Conservation (phyloP, 495 filamentous ascomycete species). For the Hypomontagnella monticulosa region DNA sequence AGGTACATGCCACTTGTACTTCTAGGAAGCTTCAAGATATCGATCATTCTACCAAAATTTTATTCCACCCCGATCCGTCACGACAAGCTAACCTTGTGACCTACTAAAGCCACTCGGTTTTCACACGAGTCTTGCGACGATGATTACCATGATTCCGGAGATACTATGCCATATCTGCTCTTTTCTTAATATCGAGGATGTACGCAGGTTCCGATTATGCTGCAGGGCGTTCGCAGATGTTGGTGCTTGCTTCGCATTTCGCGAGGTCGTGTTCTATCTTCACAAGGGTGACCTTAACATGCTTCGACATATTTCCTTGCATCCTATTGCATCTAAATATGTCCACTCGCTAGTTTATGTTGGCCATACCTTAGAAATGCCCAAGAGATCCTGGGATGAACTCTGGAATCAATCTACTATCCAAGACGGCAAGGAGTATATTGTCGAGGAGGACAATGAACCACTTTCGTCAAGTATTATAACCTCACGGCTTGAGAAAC, state of each 20-base stretch:
- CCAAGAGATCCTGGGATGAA: constrained; percentile 1
- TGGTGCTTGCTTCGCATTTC: constrained; percentile 22
- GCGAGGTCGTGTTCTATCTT: constrained; percentile 46
- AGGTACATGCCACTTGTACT: too few species aligned
- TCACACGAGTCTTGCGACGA: neutral
- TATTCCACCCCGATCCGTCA: too few species aligned
- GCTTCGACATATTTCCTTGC: constrained; percentile 34
- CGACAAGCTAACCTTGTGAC: neutral
- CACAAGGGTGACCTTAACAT: constrained; percentile 26
- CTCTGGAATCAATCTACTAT: neutral
- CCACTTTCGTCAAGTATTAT: neutral
- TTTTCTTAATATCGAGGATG: constrained; percentile 27
- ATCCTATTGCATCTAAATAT: constrained; percentile 30
- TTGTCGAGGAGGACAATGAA: neutral
- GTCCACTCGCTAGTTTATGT: constrained; percentile 32
- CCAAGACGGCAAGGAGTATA: neutral
- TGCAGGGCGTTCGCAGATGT: constrained; percentile 32
- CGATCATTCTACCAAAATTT: too few species aligned
- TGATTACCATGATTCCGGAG: constrained; percentile 26
- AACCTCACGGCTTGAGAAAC: neutral
- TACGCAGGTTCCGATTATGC: constrained; percentile 27
- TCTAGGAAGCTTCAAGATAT: too few species aligned
- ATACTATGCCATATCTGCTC: constrained; percentile 32
- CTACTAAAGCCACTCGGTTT: neutral
- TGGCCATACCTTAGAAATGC: constrained; percentile 4